These are phyloP conservation scores for Agrocybe praecox DNA, from an alignment of 768 basidiomycete genomes.

Conservation along the genomic window DNA sequence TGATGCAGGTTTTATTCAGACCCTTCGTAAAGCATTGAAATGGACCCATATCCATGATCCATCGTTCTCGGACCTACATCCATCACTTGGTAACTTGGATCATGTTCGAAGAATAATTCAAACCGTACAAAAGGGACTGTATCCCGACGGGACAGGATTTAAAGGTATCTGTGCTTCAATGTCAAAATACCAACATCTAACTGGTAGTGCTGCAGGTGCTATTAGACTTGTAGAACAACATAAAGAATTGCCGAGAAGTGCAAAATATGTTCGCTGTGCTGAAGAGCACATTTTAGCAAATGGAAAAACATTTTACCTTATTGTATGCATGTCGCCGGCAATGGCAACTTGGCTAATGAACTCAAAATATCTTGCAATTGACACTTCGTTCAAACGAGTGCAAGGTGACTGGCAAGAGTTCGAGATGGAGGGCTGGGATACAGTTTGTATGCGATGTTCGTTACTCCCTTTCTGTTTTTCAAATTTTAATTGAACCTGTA, in stretches of 20 bases:
- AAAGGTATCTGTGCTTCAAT: neutral
- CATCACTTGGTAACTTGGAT: conserved; percentile 16
- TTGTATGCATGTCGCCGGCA: conserved; percentile 24
- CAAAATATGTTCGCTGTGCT: neutral
- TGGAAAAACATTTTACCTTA: neutral
- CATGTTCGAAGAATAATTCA: conserved; percentile 23
- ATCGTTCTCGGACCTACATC: conserved; percentile 2
- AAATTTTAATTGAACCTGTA: neutral
- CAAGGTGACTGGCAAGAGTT: conserved; percentile 12
- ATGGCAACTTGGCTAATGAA: conserved; percentile 20
- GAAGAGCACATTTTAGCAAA: conserved; percentile 3
- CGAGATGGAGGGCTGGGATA: conserved; percentile 9
- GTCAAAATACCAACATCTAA: too few species aligned
- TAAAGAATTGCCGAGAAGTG: too few species aligned
- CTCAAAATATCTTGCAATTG: conserved; percentile 4
- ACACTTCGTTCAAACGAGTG: conserved; percentile 9
- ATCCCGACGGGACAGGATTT: neutral
- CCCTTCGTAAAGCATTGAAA: conserved; percentile 9
- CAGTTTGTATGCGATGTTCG: too few species aligned
- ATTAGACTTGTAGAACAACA: too few species aligned
- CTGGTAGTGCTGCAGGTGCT: neutral
- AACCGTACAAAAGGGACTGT: conserved; percentile 12
- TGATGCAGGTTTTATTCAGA: conserved; percentile 24
- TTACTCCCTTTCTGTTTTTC: too few species aligned
- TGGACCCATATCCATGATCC: conserved; percentile 11